phyloP scores from a whole-genome alignment of 495 filamentous ascomycete genomes.

The Annulohypoxylon stygium region DNA sequence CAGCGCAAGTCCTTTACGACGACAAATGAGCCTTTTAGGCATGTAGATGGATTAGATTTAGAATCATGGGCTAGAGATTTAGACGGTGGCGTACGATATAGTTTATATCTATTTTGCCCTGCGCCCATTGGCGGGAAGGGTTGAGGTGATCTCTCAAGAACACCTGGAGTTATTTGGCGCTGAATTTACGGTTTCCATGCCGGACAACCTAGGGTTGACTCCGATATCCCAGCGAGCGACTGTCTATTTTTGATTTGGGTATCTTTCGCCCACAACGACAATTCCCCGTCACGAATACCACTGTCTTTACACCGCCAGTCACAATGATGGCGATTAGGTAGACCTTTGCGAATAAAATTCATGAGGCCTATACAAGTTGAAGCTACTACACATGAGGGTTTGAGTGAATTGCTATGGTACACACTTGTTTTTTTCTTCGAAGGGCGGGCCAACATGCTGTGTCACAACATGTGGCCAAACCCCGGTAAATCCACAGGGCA shows the following conservation, averaged over 20 bases:
- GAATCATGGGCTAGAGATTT: conserved; percentile 39
- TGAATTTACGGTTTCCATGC: conserved; percentile 7
- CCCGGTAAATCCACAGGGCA: not conserved
- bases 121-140: conserved; percentile 12
- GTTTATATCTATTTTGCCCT: conserved; percentile 28
- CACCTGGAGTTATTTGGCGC: conserved; percentile 44
- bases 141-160: conserved; percentile 35
- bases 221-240: conserved; percentile 6
- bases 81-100: conserved; percentile 31
- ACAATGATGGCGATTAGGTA: conserved; percentile 40
- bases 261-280: conserved; percentile 5
- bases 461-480: not conserved
- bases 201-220: conserved; percentile 22
- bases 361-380: conserved; percentile 21
- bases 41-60: conserved; percentile 56
- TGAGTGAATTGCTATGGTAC: not conserved
- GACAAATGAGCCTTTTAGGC: conserved; percentile 74
- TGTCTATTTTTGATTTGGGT: conserved; percentile 25
- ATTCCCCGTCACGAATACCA: conserved; percentile 8
- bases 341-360: conserved; percentile 32
- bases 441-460: not conserved
- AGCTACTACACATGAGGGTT: conserved; percentile 1
- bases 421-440: not conserved
- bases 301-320: conserved; percentile 34
- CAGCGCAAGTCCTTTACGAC: conserved; percentile 73